Evolutionary conservation across 768 basidiomycete species (phyloP).

Genomic region (Pulveroboletus sp.): DNA sequence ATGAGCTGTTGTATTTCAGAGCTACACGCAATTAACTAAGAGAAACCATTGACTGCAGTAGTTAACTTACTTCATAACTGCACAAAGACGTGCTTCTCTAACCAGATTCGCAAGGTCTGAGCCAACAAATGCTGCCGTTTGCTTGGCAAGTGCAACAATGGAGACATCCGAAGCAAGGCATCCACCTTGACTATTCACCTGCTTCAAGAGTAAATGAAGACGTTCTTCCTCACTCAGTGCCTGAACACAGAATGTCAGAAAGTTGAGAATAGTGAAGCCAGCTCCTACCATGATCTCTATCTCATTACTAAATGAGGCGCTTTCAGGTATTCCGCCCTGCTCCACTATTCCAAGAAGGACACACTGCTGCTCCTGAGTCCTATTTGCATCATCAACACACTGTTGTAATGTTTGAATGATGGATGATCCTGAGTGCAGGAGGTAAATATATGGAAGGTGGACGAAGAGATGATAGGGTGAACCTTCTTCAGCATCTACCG

Average conservation of each 20-base stretch:
- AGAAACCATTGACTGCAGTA: not conserved
- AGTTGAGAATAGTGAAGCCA: not conserved
- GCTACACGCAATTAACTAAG: constrained; percentile 3
- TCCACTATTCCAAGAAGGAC: constrained; percentile 72
- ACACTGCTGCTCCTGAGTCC: constrained; percentile 61
- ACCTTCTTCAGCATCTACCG: constrained; percentile 63
- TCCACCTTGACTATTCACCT: constrained; percentile 35
- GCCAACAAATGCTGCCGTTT: constrained; percentile 88
- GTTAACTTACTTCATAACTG: constrained; percentile 28
- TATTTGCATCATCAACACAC: constrained; percentile 57
- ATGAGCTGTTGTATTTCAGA: not conserved
- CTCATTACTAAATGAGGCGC: constrained; percentile 83
- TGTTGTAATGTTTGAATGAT: constrained; percentile 58
- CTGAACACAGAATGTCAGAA: constrained; percentile 35
- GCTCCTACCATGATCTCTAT: constrained; percentile 60
- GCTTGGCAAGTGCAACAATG: constrained; percentile 63
- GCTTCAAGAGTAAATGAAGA: constrained; percentile 47
- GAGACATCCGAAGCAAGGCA: constrained; percentile 73
- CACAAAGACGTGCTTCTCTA: constrained; percentile 47
- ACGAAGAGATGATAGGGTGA: not conserved
- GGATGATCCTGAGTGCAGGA: constrained; percentile 43
- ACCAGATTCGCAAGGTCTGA: constrained; percentile 74
- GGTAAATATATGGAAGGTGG: not conserved
- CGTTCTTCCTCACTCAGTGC: constrained; percentile 79
- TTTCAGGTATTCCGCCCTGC: constrained; percentile 55